A percentile compares a stretch with the other conserved stretches of the same genome.
These are phyloP conservation scores for Psilocybe tampanensis DNA, from an alignment of 768 basidiomycete species.

Conservation along the genomic window DNA sequence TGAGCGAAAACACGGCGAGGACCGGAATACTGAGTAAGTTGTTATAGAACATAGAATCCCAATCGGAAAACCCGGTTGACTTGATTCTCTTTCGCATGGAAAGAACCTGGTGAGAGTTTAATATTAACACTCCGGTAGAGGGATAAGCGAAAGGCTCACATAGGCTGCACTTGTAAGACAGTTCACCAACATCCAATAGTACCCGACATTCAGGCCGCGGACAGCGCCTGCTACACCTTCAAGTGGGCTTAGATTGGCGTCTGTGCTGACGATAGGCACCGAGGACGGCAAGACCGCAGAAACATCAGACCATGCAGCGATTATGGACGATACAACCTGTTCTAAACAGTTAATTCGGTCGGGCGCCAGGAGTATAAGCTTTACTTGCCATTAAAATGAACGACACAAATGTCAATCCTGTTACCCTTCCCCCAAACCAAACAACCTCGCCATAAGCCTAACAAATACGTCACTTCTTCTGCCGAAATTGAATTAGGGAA, in stretches of 20 bases:
- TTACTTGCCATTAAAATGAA: constrained; percentile 86
- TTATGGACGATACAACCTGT: constrained; percentile 88
- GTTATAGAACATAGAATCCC: constrained; percentile 99
- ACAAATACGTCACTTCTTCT: constrained; percentile 3
- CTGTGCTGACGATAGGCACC: constrained; percentile 34
- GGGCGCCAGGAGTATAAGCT: background rate
- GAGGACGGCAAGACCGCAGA: constrained; percentile 42
- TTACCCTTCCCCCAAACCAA: constrained; percentile 93
- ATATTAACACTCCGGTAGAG: background rate
- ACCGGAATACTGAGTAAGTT: constrained; percentile 95
- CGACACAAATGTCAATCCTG: constrained; percentile 83
- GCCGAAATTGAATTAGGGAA: background rate
- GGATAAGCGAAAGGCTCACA: constrained; percentile 46
- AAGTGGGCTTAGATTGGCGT: constrained; percentile 36
- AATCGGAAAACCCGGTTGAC: constrained; percentile 91
- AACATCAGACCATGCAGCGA: constrained; percentile 97
- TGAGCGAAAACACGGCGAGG: constrained; percentile 75
- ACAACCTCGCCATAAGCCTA: constrained; percentile 97
- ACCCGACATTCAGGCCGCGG: constrained; percentile 70
- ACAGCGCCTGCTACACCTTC: constrained; percentile 49
- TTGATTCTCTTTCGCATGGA: constrained; percentile 98
- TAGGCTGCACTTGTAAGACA: constrained; percentile 90
- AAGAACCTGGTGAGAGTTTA: constrained; percentile 62
- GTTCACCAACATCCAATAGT: constrained; percentile 96
- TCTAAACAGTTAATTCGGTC: background rate